Base-by-base conservation (phyloP, 2,329 filamentous ascomycete genomes). In the Sclerotiophoma versabilis region DNA sequence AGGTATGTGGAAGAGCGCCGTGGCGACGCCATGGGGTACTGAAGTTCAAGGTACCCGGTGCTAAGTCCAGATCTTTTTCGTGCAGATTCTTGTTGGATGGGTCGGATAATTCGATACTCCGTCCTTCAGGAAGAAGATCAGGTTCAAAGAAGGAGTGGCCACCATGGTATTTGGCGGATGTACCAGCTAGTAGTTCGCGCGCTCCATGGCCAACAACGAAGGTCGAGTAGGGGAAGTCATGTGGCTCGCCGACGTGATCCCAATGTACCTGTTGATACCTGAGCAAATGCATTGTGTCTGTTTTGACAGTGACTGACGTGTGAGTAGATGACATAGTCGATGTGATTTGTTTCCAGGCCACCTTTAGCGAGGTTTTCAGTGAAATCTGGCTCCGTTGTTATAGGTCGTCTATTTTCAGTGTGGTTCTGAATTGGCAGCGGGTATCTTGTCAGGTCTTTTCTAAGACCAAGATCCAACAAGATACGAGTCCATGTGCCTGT, bases 401-500 rank as follows among this genome's bases (percentile, higher is more conserved):
- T 65, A 1, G 82, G 82, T 39, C 78, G 74, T 27, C 83, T 76
- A 29, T 73, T 72, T 23, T 74, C 66, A 19, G 83, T 70, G 54
- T 84, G 82, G 19, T 73, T 73, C 52, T 80, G 79, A 45, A 82
- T 76, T 3, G 73, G 68, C 6, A 66, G 57, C 1, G 78, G 71
- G 64, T 85, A 85, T 43, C 72, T 69, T 14, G 65, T 65, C 5
- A 78, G 57, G 27, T 82, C 75, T 43, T 77, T 73, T 46, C 82
- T 79, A 25, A 85, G 63, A 1, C 83, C 83, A 0, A 86, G 73
- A 54, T 86, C 83, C 63, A 85, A 85, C 30, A 85, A 69, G 5
- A 84, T 75, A 47, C 64, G 73, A 58, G 70, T 73, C 1, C 63
- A 58, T 22, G 72, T 72, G 4, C 71, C 70, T 5, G 72, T 71